Conservation (phyloP, 306 rosid species). For the Mucuna pruriens region DNA sequence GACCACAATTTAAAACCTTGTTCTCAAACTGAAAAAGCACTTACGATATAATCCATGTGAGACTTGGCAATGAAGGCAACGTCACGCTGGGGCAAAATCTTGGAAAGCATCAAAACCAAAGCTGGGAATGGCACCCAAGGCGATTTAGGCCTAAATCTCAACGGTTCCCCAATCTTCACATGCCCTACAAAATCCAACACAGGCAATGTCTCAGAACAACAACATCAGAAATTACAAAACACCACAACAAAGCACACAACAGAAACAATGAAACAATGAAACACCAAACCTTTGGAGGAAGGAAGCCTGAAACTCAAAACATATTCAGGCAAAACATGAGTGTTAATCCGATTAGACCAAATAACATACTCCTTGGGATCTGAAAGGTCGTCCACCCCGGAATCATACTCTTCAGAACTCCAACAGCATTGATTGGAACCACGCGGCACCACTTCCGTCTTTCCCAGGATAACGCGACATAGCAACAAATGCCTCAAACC, state of each 20-base stretch:
- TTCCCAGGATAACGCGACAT: slow-evolving; percentile 88
- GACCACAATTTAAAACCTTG: no score
- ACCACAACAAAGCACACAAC: not conserved
- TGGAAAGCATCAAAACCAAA: slow-evolving; percentile 65
- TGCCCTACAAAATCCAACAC: slow-evolving; percentile 48
- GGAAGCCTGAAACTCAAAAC: slow-evolving; percentile 67
- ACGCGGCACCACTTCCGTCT: slow-evolving; percentile 56
- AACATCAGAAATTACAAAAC: not conserved
- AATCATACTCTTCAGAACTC: slow-evolving; percentile 68
- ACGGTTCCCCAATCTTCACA: slow-evolving; percentile 41
- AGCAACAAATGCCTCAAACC: slow-evolving; percentile 75
- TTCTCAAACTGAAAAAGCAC: slow-evolving; percentile 27
- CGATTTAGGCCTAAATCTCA: slow-evolving; percentile 72
- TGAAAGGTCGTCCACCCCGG: slow-evolving; percentile 65
- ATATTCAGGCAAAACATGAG: slow-evolving; percentile 78
- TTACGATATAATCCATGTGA: slow-evolving; percentile 61
- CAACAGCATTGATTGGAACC: slow-evolving; percentile 65
- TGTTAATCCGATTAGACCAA: slow-evolving; percentile 74
- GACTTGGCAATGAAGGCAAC: slow-evolving; percentile 55
- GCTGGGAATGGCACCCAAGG: slow-evolving; percentile 86
- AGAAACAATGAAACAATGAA: no score
- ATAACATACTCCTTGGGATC: slow-evolving; percentile 66
- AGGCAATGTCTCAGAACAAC: not conserved
- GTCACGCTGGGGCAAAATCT: slow-evolving; percentile 55
- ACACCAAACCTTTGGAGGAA: slow-evolving; percentile 50